Evolutionary conservation across 2,329 filamentous ascomycete species (phyloP).

Genomic region (Colletotrichum orchidophilum): DNA sequence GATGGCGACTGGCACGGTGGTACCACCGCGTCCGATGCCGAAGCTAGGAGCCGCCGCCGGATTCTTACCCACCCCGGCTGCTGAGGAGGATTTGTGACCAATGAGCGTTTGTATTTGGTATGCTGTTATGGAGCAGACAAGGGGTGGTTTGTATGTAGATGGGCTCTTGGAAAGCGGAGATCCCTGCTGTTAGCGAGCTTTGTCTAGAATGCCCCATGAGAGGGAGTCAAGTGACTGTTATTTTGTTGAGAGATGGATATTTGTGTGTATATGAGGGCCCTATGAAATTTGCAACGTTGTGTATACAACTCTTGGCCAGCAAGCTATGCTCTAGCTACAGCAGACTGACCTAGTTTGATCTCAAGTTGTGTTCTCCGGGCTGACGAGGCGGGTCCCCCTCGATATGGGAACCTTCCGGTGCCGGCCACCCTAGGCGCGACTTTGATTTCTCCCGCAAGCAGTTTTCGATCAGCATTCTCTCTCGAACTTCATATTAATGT

Average conservation of each 20-base stretch:
- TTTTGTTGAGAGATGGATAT: not conserved
- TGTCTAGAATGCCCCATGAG: too few species aligned
- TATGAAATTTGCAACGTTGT: too few species aligned
- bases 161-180: not conserved
- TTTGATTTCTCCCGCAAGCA: not conserved
- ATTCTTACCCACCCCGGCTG: not conserved
- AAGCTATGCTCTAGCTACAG: too few species aligned
- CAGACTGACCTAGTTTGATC: too few species aligned
- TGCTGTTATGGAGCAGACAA: not conserved
- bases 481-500: not conserved
- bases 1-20: too few species aligned
- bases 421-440: not conserved
- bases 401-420: not conserved
- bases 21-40: not conserved
- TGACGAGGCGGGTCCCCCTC: too few species aligned
- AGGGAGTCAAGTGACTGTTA: not conserved
- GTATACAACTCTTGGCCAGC: too few species aligned
- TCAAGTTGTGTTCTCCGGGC: too few species aligned
- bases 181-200: not conserved
- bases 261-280: too few species aligned
- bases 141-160: not conserved
- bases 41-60: not conserved
- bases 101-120: not conserved
- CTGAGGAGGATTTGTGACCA: not conserved
- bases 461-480: not conserved